These are phyloP conservation scores for Fraxinus greggii DNA, from an alignment of 305 asterid genomes.

Conservation along the genomic window DNA sequence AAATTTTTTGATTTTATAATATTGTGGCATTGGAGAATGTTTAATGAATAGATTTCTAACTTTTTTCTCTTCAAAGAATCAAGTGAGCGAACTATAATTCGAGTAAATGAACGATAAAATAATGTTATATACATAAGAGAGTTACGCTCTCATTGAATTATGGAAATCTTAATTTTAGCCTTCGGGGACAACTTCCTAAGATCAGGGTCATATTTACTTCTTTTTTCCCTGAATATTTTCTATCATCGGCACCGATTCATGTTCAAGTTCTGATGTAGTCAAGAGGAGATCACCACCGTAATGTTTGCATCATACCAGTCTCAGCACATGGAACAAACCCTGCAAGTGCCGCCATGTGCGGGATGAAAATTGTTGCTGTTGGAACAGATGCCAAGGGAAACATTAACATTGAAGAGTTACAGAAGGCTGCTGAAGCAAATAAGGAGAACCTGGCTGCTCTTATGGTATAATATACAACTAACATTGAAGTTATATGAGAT, in stretches of 20 bases:
- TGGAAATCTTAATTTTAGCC: neutral
- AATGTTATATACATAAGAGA: neutral
- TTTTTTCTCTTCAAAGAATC: neutral
- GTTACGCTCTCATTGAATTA: neutral
- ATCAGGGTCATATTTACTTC: neutral
- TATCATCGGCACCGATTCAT: slow-evolving; percentile 6
- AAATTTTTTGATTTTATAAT: neutral
- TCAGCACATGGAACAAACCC: slow-evolving; percentile 99
- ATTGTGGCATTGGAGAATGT: neutral
- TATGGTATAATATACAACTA: slow-evolving; percentile 51
- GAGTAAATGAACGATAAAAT: neutral
- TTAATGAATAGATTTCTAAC: neutral
- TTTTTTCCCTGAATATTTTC: neutral
- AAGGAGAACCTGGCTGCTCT: slow-evolving; percentile 84
- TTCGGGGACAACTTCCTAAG: neutral
- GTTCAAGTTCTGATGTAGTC: slow-evolving; percentile 47
- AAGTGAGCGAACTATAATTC: neutral
- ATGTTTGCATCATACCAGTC: slow-evolving; percentile 96
- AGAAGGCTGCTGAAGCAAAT: slow-evolving; percentile 84
- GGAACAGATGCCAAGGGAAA: slow-evolving; percentile 98
- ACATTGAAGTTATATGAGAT: neutral
- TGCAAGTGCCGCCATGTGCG: slow-evolving; percentile 99
- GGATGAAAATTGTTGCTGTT: slow-evolving; percentile 92
- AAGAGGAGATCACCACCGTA: slow-evolving; percentile 92
- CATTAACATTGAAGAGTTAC: slow-evolving; percentile 83